These are phyloP conservation scores for Candida ipomoeae DNA, from an alignment of 805 yeast genomes.

Conservation along the genomic window DNA sequence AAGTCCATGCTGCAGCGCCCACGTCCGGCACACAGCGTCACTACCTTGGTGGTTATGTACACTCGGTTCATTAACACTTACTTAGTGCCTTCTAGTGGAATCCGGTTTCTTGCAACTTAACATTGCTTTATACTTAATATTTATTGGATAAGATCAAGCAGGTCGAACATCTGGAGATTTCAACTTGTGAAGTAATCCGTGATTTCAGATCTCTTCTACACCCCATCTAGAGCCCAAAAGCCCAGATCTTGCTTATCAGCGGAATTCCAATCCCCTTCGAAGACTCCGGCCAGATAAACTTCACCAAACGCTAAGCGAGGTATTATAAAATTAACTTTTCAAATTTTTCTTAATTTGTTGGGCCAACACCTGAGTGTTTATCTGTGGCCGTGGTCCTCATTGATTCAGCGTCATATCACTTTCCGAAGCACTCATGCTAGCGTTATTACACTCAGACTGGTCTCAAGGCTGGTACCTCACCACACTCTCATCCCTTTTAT, in stretches of 20 bases:
- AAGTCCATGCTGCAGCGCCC: neutral
- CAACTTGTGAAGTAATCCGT: neutral
- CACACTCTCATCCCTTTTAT: slow-evolving; percentile 60
- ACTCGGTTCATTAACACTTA: neutral
- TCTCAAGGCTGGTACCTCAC: slow-evolving; percentile 66
- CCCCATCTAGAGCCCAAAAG: neutral
- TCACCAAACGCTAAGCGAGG: neutral
- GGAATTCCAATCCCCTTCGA: neutral
- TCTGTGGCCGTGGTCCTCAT: neutral
- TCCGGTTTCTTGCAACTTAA: neutral
- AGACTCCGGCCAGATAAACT: neutral
- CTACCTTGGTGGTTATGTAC: slow-evolving; percentile 5
- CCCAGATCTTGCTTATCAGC: neutral
- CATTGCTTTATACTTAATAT: neutral
- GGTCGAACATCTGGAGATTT: neutral
- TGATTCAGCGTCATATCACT: neutral
- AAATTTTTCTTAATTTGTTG: neutral
- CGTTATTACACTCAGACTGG: neutral
- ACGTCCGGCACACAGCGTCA: neutral
- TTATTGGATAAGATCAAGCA: too few relatives aligned
- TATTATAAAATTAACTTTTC: neutral
- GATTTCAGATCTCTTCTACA: neutral
- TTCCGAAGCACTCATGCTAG: neutral
- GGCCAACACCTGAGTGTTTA: neutral
- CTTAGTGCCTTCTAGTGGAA: neutral